A percentile compares a stretch with the other conserved stretches of the same genome.
These are phyloP conservation scores for Flaveria floridana DNA, from an alignment of 140 eudicot species.

Conservation along the genomic window DNA sequence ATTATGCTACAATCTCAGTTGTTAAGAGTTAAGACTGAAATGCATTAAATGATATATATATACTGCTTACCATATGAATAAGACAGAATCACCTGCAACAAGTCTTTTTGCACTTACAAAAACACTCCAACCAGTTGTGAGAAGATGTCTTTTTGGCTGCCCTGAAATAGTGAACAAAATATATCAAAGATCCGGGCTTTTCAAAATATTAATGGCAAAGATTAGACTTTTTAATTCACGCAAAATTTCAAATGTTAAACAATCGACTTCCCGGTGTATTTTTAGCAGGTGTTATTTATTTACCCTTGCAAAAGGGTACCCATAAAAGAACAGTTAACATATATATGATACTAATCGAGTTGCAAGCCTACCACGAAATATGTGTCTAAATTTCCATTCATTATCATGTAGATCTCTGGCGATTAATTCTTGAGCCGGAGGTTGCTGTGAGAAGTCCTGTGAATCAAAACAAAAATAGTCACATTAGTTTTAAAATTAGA, in stretches of 20 bases:
- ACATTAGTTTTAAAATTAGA: not conserved
- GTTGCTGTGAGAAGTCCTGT: slow-evolving; percentile 88
- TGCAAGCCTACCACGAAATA: slow-evolving; percentile 66
- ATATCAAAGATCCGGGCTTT: slow-evolving; percentile 1
- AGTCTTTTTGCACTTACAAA: slow-evolving; percentile 91
- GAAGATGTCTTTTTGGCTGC: slow-evolving; percentile 91
- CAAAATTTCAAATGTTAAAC: not conserved
- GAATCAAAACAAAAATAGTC: slow-evolving; percentile 8
- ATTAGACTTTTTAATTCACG: not conserved
- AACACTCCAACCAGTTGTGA: slow-evolving; percentile 93
- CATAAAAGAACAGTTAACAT: not conserved
- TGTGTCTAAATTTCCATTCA: slow-evolving; percentile 93
- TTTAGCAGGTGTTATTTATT: not conserved
- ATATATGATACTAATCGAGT: not conserved
- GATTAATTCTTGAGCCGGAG: slow-evolving; percentile 75
- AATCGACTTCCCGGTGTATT: not conserved
- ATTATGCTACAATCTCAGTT: no score
- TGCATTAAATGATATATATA: slow-evolving; percentile 1
- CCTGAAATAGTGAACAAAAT: slow-evolving; percentile 49
- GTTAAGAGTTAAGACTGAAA: not conserved
- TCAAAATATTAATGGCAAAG: not conserved
- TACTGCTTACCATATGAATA: slow-evolving; percentile 71
- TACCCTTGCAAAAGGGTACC: not conserved
- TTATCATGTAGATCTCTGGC: slow-evolving; percentile 80
- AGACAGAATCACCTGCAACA: slow-evolving; percentile 87